phyloP scores from a whole-genome alignment of 805 yeast genomes.

The Starmerella gropengiesseri region DNA sequence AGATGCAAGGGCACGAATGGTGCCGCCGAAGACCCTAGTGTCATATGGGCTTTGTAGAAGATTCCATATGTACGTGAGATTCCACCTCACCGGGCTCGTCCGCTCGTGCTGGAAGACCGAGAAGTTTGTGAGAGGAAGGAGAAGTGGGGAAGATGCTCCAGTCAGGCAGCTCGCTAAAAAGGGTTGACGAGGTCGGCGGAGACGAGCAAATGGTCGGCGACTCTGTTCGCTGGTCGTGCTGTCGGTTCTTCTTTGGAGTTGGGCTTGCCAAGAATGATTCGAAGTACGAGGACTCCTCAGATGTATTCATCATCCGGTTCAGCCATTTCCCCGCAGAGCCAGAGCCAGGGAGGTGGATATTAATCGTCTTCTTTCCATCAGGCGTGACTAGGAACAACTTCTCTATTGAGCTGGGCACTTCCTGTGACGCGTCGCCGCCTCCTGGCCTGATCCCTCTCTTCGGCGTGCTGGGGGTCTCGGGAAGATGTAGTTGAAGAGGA shows the following conservation, averaged over 20 bases:
- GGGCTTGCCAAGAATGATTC: slow-evolving; percentile 20
- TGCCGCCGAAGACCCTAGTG: too few relatives aligned
- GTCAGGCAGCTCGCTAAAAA: slow-evolving; percentile 20
- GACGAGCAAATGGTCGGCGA: slow-evolving; percentile 18
- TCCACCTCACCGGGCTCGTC: neutral
- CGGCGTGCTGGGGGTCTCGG: slow-evolving; percentile 13
- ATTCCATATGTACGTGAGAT: neutral
- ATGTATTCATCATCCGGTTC: slow-evolving; percentile 13
- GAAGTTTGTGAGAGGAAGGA: slow-evolving; percentile 1
- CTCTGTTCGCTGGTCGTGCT: slow-evolving; percentile 1
- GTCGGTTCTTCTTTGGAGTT: slow-evolving; percentile 12
- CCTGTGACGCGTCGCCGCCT: neutral
- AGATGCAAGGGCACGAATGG: too few relatives aligned
- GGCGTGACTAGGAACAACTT: slow-evolving; percentile 19
- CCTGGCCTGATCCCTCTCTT: neutral
- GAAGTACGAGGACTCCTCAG: slow-evolving; percentile 8
- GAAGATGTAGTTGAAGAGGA: slow-evolving; percentile 1
- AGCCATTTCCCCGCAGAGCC: slow-evolving; percentile 21
- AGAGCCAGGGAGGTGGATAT: slow-evolving; percentile 14
- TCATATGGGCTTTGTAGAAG: neutral
- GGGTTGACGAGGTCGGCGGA: slow-evolving; percentile 21
- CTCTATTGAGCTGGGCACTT: slow-evolving; percentile 19
- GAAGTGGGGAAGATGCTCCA: slow-evolving; percentile 8
- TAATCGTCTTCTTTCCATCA: slow-evolving; percentile 6
- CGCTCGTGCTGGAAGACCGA: neutral